Base-by-base conservation (phyloP, 2,329 filamentous ascomycete genomes). In the Colletotrichum falcatum region DNA sequence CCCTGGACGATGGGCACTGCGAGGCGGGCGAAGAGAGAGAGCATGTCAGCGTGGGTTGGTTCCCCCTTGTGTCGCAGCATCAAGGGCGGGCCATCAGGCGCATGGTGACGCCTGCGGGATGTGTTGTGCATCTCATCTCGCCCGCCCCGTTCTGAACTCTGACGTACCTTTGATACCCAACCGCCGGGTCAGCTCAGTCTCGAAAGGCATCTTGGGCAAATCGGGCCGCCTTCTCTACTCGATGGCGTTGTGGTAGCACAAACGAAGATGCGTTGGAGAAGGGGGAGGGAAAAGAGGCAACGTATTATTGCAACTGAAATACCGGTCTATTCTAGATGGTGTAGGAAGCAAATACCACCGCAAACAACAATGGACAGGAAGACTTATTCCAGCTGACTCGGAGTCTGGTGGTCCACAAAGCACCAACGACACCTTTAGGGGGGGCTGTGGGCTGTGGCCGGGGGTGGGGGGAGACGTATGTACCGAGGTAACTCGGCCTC, bases 1-100 rank as follows among this genome's bases (percentile, higher is more conserved):
- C 93, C 93, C 81, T 96, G 93, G 70, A 96, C 91, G 72, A 96
- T 85, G 76, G 93, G 93, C 74, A 95, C 91, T 93, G 75, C 56
- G 62, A 62, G 20, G 33, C 48, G 35, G 23, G 18, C 33, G 18
- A 48, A 33, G 48, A 51, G 33, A 33, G 48, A 51, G 33, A 48
- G 48, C 51, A 54, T 65, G 69, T 71, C 66, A 69, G 65, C 54
- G 60, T 53, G 48, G 4, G 60, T 33, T 44, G 35, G 12, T 11
- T 8, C 26, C 33, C 35, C 26, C 23, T 33, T 8, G 26, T n/a
- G 26, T n/a, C n/a, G 26, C 49, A 33, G 64, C 44, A 23, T 16
- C 26, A 18, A 16, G 26, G 48, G 6, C n/a, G 46, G 46, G 39
- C 12, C 26, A 18, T 26, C 3, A 48, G 61, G 68, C 76, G 53